phyloP scores from a whole-genome alignment of 345 rosid genomes.

The Aquilaria sinensis region DNA sequence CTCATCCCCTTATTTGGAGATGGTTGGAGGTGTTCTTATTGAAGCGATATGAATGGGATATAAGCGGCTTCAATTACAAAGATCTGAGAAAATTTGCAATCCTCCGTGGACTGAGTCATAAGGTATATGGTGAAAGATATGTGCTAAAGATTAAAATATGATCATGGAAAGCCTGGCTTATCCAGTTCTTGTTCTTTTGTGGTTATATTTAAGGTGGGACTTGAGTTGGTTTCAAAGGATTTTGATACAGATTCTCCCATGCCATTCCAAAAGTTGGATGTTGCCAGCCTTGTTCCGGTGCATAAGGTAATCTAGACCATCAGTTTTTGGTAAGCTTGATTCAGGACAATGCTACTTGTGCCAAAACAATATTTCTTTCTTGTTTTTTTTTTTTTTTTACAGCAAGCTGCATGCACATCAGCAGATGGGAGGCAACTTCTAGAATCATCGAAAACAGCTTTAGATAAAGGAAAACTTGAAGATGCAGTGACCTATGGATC shows the following conservation, averaged over 20 bases:
- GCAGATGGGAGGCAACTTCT: slow-evolving; percentile 99
- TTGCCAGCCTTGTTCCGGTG: slow-evolving; percentile 88
- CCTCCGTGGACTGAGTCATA: slow-evolving; percentile 91
- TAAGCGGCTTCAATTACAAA: slow-evolving; percentile 68
- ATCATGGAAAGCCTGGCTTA: background rate
- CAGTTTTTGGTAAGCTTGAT: slow-evolving; percentile 10
- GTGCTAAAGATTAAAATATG: background rate
- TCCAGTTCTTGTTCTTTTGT: slow-evolving; percentile 4
- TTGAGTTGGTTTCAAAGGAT: slow-evolving; percentile 94
- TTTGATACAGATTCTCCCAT: slow-evolving; percentile 92
- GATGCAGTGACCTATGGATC: slow-evolving; percentile 97
- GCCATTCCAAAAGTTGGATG: slow-evolving; percentile 79
- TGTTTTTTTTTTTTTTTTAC: slow-evolving; percentile 29
- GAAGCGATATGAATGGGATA: slow-evolving; percentile 91
- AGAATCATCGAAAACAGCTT: slow-evolving; percentile 97
- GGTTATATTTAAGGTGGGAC: slow-evolving; percentile 59
- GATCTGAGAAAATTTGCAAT: slow-evolving; percentile 87
- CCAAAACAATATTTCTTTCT: slow-evolving; percentile 1
- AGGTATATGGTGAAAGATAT: slow-evolving; percentile 42
- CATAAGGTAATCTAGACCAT: slow-evolving; percentile 61
- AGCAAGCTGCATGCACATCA: slow-evolving; percentile 99
- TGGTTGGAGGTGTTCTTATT: slow-evolving; percentile 86
- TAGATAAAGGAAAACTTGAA: slow-evolving; percentile 99
- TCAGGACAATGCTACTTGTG: slow-evolving; percentile 6
- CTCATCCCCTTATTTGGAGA: slow-evolving; percentile 74